Conservation (phyloP, 2,329 filamentous ascomycete species). For the Zymoseptoria passerinii region DNA sequence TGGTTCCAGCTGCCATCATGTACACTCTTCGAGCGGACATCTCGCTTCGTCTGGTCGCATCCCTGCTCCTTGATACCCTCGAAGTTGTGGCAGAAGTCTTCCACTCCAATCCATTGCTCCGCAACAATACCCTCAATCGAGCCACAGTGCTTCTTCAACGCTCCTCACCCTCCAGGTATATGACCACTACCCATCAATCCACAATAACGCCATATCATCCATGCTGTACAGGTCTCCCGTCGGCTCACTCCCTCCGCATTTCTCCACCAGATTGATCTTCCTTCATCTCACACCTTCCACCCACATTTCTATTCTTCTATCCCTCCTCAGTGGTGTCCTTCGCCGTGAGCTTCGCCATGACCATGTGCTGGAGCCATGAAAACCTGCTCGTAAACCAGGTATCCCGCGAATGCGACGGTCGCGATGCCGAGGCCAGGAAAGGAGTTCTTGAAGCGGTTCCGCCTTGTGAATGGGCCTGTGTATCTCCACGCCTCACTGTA, state of each 20-base stretch:
- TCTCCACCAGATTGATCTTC: neutral
- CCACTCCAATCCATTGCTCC: neutral
- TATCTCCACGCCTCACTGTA: constrained; percentile 91
- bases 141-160: neutral
- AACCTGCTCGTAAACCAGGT: constrained; percentile 82
- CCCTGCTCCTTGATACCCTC: neutral
- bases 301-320: constrained; percentile 11
- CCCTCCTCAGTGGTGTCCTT: constrained; percentile 16
- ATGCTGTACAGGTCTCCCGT: neutral
- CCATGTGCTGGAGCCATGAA: constrained; percentile 47
- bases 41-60: too few relatives aligned
- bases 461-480: constrained; percentile 75
- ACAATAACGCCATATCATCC: neutral
- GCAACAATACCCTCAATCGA: neutral
- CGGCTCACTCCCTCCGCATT: neutral
- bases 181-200: neutral
- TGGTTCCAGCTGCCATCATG: neutral
- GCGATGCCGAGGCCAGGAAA: constrained; percentile 92
- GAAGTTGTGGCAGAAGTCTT: neutral
- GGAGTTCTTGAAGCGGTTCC: constrained; percentile 76
- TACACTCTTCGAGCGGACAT: neutral
- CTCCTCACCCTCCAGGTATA: neutral
- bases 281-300: neutral
- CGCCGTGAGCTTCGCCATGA: constrained; percentile 14
- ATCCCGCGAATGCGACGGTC: constrained; percentile 79